Evolutionary conservation across 352 stramenopile species (phyloP).

Genomic region (Pythium grandisporangium): DNA sequence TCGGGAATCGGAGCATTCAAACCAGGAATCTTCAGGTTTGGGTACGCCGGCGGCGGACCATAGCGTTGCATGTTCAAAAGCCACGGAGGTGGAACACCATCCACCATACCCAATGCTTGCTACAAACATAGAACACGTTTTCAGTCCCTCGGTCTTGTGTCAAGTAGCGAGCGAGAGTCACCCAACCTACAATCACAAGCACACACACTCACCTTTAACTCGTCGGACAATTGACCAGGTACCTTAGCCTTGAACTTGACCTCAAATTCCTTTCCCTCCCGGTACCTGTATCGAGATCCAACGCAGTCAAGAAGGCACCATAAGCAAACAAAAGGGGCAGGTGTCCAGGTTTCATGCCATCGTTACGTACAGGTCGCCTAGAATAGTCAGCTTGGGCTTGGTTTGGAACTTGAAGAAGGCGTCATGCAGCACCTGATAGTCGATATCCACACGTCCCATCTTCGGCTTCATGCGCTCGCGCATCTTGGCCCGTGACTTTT

Average conservation of each 20-base stretch:
- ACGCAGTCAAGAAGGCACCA: background rate
- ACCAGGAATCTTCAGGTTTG: slow-evolving; percentile 94
- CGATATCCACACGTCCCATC: slow-evolving; percentile 96
- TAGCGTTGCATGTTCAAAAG: slow-evolving; percentile 98
- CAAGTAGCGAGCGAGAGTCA: no score
- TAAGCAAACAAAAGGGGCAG: slow-evolving; percentile 10
- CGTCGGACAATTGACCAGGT: slow-evolving; percentile 83
- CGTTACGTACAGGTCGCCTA: slow-evolving; percentile 70
- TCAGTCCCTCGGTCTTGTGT: background rate
- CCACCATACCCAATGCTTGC: slow-evolving; percentile 92
- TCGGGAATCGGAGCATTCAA: slow-evolving; percentile 95
- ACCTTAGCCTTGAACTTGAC: slow-evolving; percentile 87
- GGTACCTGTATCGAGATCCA: slow-evolving; percentile 67
- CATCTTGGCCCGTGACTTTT: slow-evolving; percentile 89
- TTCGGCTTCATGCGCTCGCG: slow-evolving; percentile 92
- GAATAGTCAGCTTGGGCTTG: slow-evolving; percentile 88
- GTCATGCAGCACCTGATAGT: slow-evolving; percentile 97
- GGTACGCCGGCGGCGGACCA: slow-evolving; percentile 94
- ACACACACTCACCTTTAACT: slow-evolving; percentile 55
- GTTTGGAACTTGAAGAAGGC: slow-evolving; percentile 99
- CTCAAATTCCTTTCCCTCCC: slow-evolving; percentile 97
- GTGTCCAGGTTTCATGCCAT: no score
- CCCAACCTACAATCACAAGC: no score
- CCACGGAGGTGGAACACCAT: slow-evolving; percentile 92
- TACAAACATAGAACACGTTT: slow-evolving; percentile 8